These are phyloP conservation scores for Cryomyces minteri DNA, from an alignment of 495 filamentous ascomycete genomes.

Conservation along the genomic window DNA sequence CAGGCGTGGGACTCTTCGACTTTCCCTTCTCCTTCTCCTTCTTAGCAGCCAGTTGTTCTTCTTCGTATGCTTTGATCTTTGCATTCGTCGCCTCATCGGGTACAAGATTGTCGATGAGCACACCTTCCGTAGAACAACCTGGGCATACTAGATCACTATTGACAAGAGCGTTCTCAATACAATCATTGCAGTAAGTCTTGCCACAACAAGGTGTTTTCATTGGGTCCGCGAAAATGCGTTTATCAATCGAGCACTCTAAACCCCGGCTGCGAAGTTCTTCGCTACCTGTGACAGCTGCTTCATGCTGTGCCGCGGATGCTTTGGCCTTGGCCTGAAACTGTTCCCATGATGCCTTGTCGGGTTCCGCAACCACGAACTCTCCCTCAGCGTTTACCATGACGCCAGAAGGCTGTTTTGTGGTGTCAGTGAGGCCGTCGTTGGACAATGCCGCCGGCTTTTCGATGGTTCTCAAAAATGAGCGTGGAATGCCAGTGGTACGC, in stretches of 20 bases:
- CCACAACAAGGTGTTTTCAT: slow-evolving; percentile 96
- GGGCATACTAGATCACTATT: slow-evolving; percentile 96
- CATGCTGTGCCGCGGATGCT: slow-evolving; percentile 59
- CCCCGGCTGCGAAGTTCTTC: slow-evolving; percentile 71
- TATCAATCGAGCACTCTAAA: slow-evolving; percentile 85
- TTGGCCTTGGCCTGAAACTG: slow-evolving; percentile 86
- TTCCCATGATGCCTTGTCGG: slow-evolving; percentile 91
- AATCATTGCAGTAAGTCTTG: slow-evolving; percentile 96
- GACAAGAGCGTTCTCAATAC: slow-evolving; percentile 93
- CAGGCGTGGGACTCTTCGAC: slow-evolving; percentile 26
- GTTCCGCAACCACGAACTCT: slow-evolving; percentile 85
- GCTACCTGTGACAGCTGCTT: slow-evolving; percentile 51
- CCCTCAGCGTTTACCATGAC: slow-evolving; percentile 97
- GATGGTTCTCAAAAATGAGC: slow-evolving; percentile 80
- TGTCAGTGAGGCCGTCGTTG: slow-evolving; percentile 54
- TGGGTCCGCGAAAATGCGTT: slow-evolving; percentile 89
- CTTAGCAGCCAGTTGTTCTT: slow-evolving; percentile 41
- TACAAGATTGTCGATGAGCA: slow-evolving; percentile 80
- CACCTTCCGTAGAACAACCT: slow-evolving; percentile 71
- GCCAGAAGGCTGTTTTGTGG: slow-evolving; percentile 58
- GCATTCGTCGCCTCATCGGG: slow-evolving; percentile 55
- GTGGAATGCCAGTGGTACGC: slow-evolving; percentile 87
- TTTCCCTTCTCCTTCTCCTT: slow-evolving; percentile 33
- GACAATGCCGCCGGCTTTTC: slow-evolving; percentile 68
- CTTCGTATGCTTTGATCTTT: slow-evolving; percentile 66